A percentile compares a stretch with the other conserved stretches of the same genome.
phyloP scores from a whole-genome alignment of 2,329 filamentous ascomycete species.

The Xylaria multiplex region DNA sequence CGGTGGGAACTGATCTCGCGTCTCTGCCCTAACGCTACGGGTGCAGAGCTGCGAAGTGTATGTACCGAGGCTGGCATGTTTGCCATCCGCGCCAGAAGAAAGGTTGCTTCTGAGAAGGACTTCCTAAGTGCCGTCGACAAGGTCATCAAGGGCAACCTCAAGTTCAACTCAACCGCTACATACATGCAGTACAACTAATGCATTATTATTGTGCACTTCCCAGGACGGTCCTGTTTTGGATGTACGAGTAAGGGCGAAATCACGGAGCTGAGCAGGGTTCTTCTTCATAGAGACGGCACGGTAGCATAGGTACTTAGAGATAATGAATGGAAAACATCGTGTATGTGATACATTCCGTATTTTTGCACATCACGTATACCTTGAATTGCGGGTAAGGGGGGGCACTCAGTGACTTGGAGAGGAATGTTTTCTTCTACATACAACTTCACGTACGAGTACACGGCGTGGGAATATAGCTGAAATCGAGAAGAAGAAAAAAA shows the following conservation, averaged over 20 bases:
- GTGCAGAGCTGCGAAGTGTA: constrained; percentile 94
- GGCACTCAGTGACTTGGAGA: background rate
- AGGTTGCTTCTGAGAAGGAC: constrained; percentile 99
- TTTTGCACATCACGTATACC: background rate
- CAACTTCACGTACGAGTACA: background rate
- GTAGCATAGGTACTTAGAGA: constrained; percentile 34
- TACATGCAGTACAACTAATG: constrained; percentile 99
- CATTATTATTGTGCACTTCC: background rate
- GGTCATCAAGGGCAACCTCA: constrained; percentile 98
- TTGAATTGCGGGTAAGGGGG: too few relatives aligned
- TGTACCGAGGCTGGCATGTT: constrained; percentile 99
- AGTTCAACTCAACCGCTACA: constrained; percentile 98
- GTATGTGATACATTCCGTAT: background rate
- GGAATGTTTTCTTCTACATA: background rate
- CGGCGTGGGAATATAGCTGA: background rate
- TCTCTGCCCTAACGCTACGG: constrained; percentile 95
- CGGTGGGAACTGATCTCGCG: constrained; percentile 98
- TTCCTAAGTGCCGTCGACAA: constrained; percentile 98
- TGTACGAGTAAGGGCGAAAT: constrained; percentile 37
- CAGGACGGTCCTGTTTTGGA: constrained; percentile 15
- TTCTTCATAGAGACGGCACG: constrained; percentile 28
- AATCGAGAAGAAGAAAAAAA: background rate
- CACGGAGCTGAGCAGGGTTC: constrained; percentile 20
- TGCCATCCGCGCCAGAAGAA: constrained; percentile 90
- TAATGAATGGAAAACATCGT: constrained; percentile 28